phyloP scores from a whole-genome alignment of 257 asterid genomes.

The Penstemon davidsonii region DNA sequence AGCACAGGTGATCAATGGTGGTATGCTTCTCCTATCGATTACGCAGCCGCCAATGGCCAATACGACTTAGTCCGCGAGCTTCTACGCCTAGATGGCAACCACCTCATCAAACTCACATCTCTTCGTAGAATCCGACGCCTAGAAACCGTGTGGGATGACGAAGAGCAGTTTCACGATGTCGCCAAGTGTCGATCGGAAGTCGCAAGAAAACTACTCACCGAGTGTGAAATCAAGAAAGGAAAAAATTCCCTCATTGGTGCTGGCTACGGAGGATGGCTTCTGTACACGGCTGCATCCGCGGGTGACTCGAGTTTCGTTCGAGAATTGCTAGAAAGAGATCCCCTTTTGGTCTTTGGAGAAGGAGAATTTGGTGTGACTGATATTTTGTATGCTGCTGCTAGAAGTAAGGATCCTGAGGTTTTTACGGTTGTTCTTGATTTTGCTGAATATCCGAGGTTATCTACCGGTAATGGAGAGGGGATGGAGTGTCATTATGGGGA shows the following conservation, averaged over 20 bases:
- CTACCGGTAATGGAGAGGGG: constrained; percentile 32
- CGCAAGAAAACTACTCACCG: constrained; percentile 58
- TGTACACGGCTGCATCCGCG: constrained; percentile 94
- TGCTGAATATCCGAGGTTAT: constrained; percentile 67
- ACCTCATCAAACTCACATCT: constrained; percentile 81
- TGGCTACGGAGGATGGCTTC: constrained; percentile 93
- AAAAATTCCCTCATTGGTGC: constrained; percentile 64
- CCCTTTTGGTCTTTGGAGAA: constrained; percentile 85
- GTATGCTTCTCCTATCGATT: constrained; percentile 96
- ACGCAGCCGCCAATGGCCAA: constrained; percentile 98
- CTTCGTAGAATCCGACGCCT: constrained; percentile 85
- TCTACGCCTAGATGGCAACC: constrained; percentile 90
- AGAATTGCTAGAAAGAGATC: constrained; percentile 71
- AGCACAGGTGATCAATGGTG: constrained; percentile 99
- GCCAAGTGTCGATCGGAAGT: constrained; percentile 73
- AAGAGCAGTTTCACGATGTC: constrained; percentile 76
- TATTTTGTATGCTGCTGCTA: constrained; percentile 78
- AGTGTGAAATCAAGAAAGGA: constrained; percentile 61
- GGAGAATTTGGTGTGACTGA: constrained; percentile 95
- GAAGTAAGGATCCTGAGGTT: constrained; percentile 69
- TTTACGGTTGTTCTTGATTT: constrained; percentile 61
- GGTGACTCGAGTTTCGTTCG: constrained; percentile 70
- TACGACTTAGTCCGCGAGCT: constrained; percentile 83
- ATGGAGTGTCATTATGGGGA: constrained; percentile 51
- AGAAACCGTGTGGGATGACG: constrained; percentile 99